Percentiles rank a stretch among this genome's conserved stretches.
These are phyloP conservation scores for Globisporangium emineosum DNA, from an alignment of 352 stramenopile genomes.

Conservation along the genomic window DNA sequence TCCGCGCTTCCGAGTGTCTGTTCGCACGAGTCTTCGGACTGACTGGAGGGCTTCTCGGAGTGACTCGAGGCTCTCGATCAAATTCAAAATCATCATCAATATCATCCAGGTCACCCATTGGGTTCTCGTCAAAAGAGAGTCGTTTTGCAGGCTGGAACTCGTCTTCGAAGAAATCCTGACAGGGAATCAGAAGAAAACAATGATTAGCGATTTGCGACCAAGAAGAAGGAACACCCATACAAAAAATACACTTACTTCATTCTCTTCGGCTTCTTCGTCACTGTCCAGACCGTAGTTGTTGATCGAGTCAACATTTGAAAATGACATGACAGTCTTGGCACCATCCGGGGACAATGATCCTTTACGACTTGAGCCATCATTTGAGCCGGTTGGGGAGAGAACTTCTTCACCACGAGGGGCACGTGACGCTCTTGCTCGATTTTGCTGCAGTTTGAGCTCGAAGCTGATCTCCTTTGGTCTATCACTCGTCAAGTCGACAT, in stretches of 20 bases:
- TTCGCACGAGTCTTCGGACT: constrained; percentile 52
- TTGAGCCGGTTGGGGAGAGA: constrained; percentile 69
- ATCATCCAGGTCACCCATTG: constrained; percentile 72
- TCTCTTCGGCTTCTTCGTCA: constrained; percentile 84
- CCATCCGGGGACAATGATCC: constrained; percentile 61
- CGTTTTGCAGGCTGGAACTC: constrained; percentile 63
- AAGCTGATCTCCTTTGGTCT: constrained; percentile 87
- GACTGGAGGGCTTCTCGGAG: constrained; percentile 41
- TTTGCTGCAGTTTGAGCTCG: constrained; percentile 81
- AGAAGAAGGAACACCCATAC: neutral
- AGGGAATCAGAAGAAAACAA: too few species aligned
- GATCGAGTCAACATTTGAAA: constrained; percentile 45
- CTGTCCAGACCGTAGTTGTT: constrained; percentile 66
- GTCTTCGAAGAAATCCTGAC: constrained; percentile 69
- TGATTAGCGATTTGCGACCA: neutral
- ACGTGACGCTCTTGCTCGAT: constrained; percentile 60
- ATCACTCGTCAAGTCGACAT: constrained; percentile 85
- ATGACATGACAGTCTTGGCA: constrained; percentile 44
- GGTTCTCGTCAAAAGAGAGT: constrained; percentile 78
- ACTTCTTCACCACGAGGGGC: constrained; percentile 56
- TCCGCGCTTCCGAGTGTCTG: constrained; percentile 38
- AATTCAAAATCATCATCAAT: constrained; percentile 89
- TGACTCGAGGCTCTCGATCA: constrained; percentile 58
- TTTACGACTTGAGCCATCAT: constrained; percentile 71
- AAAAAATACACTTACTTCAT: constrained; percentile 44